Evolutionary conservation across 495 filamentous ascomycete genomes (phyloP).

Genomic region (Penicillium lagena): DNA sequence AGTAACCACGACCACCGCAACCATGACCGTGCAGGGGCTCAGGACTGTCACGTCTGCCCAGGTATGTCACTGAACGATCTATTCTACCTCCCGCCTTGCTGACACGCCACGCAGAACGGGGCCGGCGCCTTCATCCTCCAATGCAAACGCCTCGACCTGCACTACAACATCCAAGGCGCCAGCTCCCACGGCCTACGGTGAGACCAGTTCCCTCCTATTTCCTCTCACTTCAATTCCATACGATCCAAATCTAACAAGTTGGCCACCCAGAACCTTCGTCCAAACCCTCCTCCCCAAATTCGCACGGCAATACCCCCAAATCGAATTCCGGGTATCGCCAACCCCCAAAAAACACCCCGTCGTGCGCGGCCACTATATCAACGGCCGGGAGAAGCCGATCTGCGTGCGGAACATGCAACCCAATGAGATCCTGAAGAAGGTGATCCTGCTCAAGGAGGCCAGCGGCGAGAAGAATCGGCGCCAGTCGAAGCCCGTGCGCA

Average conservation of each 20-base stretch:
- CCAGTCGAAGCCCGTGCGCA: conserved; percentile 74
- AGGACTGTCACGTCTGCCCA: conserved; percentile 32
- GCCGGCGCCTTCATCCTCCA: conserved; percentile 94
- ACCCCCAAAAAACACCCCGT: conserved; percentile 82
- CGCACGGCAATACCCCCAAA: conserved; percentile 72
- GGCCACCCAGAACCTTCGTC: conserved; percentile 71
- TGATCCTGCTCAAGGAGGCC: conserved; percentile 69
- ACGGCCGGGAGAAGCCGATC: conserved; percentile 77
- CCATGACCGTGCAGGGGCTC: conserved; percentile 65
- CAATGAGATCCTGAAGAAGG: conserved; percentile 76
- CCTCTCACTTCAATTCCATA: background rate
- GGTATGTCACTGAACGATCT: conserved; percentile 17
- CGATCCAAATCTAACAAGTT: background rate
- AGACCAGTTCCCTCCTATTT: conserved; percentile 8
- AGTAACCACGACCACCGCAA: conserved; percentile 17
- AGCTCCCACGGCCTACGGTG: conserved; percentile 94
- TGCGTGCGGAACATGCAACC: conserved; percentile 83
- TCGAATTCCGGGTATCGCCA: conserved; percentile 86
- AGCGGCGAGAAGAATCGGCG: conserved; percentile 80
- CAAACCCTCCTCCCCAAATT: conserved; percentile 60
- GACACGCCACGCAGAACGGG: conserved; percentile 62
- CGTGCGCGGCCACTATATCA: conserved; percentile 82
- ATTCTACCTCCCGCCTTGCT: background rate
- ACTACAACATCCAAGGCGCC: conserved; percentile 93
- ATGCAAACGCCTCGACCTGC: conserved; percentile 91